phyloP scores from a whole-genome alignment of 768 basidiomycete species.

The Tricholoma matsutake region DNA sequence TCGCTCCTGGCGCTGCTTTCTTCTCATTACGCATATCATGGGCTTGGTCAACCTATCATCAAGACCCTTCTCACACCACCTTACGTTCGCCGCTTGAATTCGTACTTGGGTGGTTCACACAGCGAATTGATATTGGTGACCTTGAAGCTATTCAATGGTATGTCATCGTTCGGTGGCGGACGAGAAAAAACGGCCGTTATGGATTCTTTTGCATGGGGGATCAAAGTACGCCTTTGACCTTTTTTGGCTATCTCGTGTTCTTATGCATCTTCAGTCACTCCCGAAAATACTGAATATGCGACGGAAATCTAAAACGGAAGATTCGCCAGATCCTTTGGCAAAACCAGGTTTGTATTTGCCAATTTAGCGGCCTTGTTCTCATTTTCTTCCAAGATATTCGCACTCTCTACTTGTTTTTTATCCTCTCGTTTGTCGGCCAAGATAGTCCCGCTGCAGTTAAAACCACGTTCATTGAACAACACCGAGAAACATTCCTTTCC shows the following conservation, averaged over 20 bases:
- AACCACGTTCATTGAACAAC: conserved; percentile 65
- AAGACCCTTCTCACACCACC: conserved; percentile 54
- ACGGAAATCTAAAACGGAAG: conserved; percentile 48
- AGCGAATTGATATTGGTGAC: conserved; percentile 66
- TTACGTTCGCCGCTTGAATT: conserved; percentile 55
- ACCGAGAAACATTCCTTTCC: conserved; percentile 56
- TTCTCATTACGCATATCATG: conserved; percentile 65
- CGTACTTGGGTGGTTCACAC: conserved; percentile 58
- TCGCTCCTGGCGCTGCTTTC: conserved; percentile 62
- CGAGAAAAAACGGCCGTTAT: conserved; percentile 58
- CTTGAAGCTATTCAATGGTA: conserved; percentile 57
- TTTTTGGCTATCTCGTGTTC: background rate
- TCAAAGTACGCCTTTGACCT: conserved; percentile 47
- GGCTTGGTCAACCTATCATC: conserved; percentile 58
- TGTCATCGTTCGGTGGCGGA: conserved; percentile 65
- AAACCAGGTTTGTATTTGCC: conserved; percentile 50
- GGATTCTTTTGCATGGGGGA: conserved; percentile 77
- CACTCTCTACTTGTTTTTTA: conserved; percentile 67
- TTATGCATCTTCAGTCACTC: conserved; percentile 43
- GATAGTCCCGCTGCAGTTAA: conserved; percentile 52
- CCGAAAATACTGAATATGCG: conserved; percentile 71
- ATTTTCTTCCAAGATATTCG: conserved; percentile 61
- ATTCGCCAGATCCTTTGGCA: conserved; percentile 36
- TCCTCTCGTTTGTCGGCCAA: conserved; percentile 66
- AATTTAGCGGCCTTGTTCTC: conserved; percentile 6